A percentile compares a stretch with the other conserved stretches of the same genome.
Conservation (phyloP, 192 early-diverging fungal genomes). For the Coemansia sp. region DNA sequence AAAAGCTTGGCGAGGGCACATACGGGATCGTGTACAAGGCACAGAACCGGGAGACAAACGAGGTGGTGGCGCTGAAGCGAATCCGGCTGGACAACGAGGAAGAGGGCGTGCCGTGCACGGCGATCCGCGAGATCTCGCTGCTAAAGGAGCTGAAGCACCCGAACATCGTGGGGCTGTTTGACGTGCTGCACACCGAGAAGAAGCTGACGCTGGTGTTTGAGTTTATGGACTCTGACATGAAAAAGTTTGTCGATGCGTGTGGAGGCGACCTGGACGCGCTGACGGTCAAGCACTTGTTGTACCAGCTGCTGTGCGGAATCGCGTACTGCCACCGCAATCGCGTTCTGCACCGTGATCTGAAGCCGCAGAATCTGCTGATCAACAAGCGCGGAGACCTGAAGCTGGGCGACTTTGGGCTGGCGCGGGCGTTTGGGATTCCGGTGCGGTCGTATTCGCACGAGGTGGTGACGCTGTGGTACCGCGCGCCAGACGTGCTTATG, state of each 20-base stretch:
- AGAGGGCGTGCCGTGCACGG: conserved; percentile 77
- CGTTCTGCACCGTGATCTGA: conserved; percentile 90
- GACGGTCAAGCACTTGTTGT: conserved; percentile 95
- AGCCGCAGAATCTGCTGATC: conserved; percentile 92
- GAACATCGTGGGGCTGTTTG: conserved; percentile 80
- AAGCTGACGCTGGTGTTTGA: conserved; percentile 98
- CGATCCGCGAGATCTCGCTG: conserved; percentile 79
- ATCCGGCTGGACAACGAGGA: conserved; percentile 88
- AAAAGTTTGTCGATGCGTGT: conserved; percentile 94
- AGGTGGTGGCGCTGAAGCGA: conserved; percentile 97
- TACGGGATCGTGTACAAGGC: conserved; percentile 99
- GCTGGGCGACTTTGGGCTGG: conserved; percentile 93
- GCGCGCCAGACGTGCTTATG: conserved; percentile 86
- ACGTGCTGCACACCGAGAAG: conserved; percentile 97
- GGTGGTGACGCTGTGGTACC: conserved; percentile 87
- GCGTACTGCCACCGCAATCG: conserved; percentile 97
- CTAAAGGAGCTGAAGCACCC: conserved; percentile 80
- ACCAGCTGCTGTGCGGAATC: conserved; percentile 93
- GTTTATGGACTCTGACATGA: conserved; percentile 97
- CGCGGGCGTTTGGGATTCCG: conserved; percentile 95
- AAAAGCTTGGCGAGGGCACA: conserved; percentile 97
- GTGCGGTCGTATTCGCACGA: conserved; percentile 83
- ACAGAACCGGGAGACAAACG: conserved; percentile 89
- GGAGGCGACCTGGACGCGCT: conserved; percentile 75
- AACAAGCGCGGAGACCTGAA: conserved; percentile 88